Conservation (phyloP, 148 eudicot genomes). For the Heliamphora exappendiculata region DNA sequence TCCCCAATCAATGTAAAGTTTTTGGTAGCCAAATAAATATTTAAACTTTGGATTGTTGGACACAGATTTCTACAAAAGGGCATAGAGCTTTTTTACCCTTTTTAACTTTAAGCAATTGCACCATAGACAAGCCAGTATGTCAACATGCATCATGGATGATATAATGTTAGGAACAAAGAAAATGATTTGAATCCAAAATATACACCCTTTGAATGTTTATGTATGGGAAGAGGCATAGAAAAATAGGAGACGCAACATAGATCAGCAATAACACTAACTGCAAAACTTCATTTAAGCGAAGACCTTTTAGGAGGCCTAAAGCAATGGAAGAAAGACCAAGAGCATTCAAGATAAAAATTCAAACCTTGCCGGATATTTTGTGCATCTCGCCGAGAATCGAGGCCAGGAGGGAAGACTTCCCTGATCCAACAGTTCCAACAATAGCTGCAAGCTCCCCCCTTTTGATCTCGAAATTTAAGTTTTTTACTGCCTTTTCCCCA, state of each 20-base stretch:
- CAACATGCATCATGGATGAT: neutral
- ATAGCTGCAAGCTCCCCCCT: constrained; percentile 84
- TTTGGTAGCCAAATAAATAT: neutral
- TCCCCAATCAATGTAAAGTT: neutral
- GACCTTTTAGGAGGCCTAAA: neutral
- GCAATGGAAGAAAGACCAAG: neutral
- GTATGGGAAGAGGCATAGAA: too few relatives aligned
- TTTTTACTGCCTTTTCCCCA: constrained; percentile 38
- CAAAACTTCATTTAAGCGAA: neutral
- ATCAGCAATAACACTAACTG: neutral
- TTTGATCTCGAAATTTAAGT: constrained; percentile 46
- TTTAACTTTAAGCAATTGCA: neutral
- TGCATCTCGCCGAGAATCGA: constrained; percentile 94
- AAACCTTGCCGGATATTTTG: constrained; percentile 72
- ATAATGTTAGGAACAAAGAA: neutral
- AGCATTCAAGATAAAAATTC: neutral
- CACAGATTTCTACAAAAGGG: neutral
- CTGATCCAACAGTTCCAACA: constrained; percentile 93
- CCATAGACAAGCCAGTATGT: neutral
- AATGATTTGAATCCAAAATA: neutral
- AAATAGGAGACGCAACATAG: neutral
- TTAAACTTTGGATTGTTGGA: neutral
- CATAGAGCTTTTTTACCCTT: neutral
- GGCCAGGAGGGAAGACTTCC: constrained; percentile 81
- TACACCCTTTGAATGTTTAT: too few relatives aligned